phyloP scores from a whole-genome alignment of 306 rosid genomes.

The Medicago ruthenica region DNA sequence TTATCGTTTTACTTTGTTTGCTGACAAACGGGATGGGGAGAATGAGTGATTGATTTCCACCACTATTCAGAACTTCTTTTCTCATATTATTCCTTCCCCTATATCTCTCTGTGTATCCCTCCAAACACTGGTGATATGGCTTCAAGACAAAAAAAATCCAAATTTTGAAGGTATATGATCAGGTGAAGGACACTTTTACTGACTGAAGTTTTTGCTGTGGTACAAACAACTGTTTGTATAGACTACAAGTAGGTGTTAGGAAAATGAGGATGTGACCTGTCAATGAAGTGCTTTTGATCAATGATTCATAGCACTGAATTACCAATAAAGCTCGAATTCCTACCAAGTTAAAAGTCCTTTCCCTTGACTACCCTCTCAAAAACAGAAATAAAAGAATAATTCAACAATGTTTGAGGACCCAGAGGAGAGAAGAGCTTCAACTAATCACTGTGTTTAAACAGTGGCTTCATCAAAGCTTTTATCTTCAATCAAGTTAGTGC shows the following conservation, averaged over 20 bases:
- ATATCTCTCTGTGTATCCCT: not conserved
- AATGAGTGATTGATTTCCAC: constrained; percentile 38
- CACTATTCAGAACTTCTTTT: constrained; percentile 8
- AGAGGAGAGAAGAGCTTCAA: constrained; percentile 31
- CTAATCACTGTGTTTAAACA: constrained; percentile 42
- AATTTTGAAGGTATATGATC: constrained; percentile 29
- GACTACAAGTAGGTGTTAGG: constrained; percentile 40
- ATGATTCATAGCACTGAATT: constrained; percentile 40
- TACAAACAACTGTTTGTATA: constrained; percentile 46
- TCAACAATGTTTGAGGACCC: constrained; percentile 40
- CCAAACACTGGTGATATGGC: constrained; percentile 7
- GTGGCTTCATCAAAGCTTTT: constrained; percentile 45
- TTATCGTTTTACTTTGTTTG: constrained; percentile 16
- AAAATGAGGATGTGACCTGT: constrained; percentile 50
- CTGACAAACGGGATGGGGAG: constrained; percentile 25
- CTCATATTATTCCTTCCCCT: constrained; percentile 10
- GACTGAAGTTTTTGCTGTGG: constrained; percentile 37
- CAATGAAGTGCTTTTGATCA: constrained; percentile 43
- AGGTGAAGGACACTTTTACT: constrained; percentile 46
- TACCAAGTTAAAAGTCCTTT: constrained; percentile 41
- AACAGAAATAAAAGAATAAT: constrained; percentile 38
- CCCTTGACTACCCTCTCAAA: constrained; percentile 19
- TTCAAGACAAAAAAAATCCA: constrained; percentile 33
- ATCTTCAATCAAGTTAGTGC: constrained; percentile 45
- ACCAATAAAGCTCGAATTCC: constrained; percentile 26